Evolutionary conservation across 1,284 basidiomycete species (phyloP).

Genomic region (Leccinum subrobustum): DNA sequence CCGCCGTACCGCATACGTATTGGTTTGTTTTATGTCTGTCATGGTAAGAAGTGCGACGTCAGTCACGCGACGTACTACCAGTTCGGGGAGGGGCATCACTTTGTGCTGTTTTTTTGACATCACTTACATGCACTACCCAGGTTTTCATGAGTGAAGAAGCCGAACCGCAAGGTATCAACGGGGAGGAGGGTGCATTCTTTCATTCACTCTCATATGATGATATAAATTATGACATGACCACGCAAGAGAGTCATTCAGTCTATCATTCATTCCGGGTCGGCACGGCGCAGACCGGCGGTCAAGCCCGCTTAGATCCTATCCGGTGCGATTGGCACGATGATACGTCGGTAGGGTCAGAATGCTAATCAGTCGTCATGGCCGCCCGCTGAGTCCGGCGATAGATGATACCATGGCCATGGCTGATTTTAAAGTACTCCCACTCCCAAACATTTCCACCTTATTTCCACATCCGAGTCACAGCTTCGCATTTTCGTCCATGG

Average conservation of each 20-base stretch:
- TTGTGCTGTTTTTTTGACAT: not conserved
- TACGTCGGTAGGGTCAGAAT: not conserved
- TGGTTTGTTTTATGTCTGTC: not conserved
- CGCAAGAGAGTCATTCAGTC: not conserved
- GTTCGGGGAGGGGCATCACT: not conserved
- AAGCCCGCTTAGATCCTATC: not conserved
- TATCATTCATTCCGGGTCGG: not conserved
- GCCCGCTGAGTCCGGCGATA: not conserved
- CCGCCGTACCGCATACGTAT: not conserved
- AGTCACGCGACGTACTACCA: not conserved
- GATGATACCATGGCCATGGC: not conserved
- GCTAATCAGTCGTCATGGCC: not conserved
- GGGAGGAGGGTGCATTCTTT: not conserved
- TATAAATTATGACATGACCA: not conserved
- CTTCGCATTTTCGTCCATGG: not conserved
- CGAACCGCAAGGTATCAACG: not conserved
- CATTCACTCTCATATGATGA: not conserved
- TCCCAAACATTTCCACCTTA: not conserved
- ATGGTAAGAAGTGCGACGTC: not conserved
- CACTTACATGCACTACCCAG: not conserved
- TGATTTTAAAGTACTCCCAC: not conserved
- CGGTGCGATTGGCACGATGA: not conserved
- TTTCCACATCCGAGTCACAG: not conserved
- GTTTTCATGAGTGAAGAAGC: not conserved
- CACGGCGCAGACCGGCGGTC: not conserved